phyloP scores from a whole-genome alignment of 1,284 basidiomycete species.

The Leucoagaricus sp. region DNA sequence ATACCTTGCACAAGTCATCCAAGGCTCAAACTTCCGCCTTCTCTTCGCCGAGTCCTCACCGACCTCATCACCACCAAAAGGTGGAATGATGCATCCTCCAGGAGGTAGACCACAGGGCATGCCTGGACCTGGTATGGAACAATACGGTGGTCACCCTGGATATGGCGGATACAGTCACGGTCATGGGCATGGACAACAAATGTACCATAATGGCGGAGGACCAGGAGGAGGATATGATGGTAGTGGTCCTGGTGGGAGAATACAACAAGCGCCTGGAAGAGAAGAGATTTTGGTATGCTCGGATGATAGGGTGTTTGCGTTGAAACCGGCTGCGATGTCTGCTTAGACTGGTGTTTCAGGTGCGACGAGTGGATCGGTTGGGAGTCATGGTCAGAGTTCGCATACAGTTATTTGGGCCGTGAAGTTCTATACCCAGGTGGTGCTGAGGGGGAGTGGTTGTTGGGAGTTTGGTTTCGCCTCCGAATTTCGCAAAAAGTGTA shows the following conservation, averaged over 20 bases:
- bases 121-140: constrained; percentile 5
- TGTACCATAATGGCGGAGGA: no score
- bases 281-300: constrained; percentile 83
- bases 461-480: no score
- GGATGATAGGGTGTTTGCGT: constrained; percentile 74
- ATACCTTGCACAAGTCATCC: constrained; percentile 92
- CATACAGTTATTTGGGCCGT: constrained; percentile 10
- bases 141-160: constrained; percentile 29
- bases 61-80: constrained; percentile 60
- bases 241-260: constrained; percentile 27
- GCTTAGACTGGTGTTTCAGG: constrained; percentile 13
- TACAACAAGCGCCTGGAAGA: constrained; percentile 41
- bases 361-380: background rate
- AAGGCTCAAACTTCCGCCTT: constrained; percentile 85
- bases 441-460: background rate
- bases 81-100: constrained; percentile 23
- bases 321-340: constrained; percentile 53
- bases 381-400: constrained; percentile 6
- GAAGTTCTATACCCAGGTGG: background rate
- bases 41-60: constrained; percentile 95
- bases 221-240: background rate
- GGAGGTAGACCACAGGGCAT: background rate
- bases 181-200: constrained; percentile 2
- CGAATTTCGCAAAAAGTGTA: no score
- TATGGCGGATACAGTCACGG: constrained; percentile 23